These are phyloP conservation scores for Singerocomus inundabilis DNA, from an alignment of 1,284 basidiomycete species.

Conservation along the genomic window DNA sequence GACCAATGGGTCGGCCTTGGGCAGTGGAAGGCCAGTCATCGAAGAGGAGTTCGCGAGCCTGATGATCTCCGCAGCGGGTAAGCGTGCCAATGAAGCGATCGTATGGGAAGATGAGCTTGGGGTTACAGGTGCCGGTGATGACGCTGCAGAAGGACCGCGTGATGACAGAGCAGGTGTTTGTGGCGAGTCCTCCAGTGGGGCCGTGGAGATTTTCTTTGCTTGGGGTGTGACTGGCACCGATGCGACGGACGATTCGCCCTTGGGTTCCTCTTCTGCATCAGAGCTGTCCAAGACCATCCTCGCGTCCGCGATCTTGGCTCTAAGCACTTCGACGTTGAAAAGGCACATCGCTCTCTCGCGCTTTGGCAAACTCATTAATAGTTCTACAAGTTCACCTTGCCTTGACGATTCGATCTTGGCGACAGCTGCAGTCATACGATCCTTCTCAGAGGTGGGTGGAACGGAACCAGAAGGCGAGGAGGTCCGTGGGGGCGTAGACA, in stretches of 20 bases:
- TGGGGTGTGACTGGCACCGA: conserved; percentile 56
- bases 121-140: conserved; percentile 62
- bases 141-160: conserved; percentile 64
- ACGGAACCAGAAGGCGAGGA: conserved; percentile 77
- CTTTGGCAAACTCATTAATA: conserved; percentile 83
- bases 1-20: conserved; percentile 68
- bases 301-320: conserved; percentile 78
- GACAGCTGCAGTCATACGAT: conserved; percentile 71
- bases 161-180: conserved; percentile 72
- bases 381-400: conserved; percentile 66
- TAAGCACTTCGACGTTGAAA: conserved; percentile 81
- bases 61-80: conserved; percentile 73
- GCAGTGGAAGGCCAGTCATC: conserved; percentile 60
- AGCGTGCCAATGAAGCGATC: conserved; percentile 56
- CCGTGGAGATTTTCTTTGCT: conserved; percentile 50
- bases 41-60: conserved; percentile 54
- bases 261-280: conserved; percentile 52
- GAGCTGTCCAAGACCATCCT: conserved; percentile 75
- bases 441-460: conserved; percentile 67
- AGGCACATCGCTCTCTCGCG: conserved; percentile 87
- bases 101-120: conserved; percentile 47
- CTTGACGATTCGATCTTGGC: conserved; percentile 55
- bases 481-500: conserved; percentile 75
- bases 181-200: conserved; percentile 50
- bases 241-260: conserved; percentile 19